These are phyloP conservation scores for Oryza rufipogon DNA, from an alignment of 176 grass and related monocot species.

Conservation along the genomic window DNA sequence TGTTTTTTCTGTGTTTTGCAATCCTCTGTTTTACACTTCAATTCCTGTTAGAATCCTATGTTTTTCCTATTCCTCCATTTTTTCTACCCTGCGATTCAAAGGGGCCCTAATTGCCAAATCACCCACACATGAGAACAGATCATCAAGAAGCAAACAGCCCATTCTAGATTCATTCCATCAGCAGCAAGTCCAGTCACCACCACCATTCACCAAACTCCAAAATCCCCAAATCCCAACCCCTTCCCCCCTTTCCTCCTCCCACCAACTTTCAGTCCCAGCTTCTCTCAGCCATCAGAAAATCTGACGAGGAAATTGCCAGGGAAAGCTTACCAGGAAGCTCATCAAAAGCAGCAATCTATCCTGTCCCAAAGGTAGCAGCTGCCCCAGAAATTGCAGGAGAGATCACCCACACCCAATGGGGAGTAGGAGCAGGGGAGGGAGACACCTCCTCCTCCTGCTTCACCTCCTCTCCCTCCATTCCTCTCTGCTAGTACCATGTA, in stretches of 20 bases:
- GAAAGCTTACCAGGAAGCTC: constrained; percentile 45
- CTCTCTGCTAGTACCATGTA: constrained; percentile 41
- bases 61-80: too few relatives aligned
- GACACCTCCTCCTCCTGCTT: constrained; percentile 2
- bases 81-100: too few relatives aligned
- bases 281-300: not conserved
- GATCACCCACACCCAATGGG: constrained; percentile 65
- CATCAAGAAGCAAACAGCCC: constrained; percentile 14
- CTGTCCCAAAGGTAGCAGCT: constrained; percentile 30
- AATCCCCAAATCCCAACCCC: constrained; percentile 21
- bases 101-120: too few relatives aligned
- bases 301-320: constrained; percentile 27
- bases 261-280: not conserved
- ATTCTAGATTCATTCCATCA: constrained; percentile 30
- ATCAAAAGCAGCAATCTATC: constrained; percentile 30
- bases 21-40: too few relatives aligned
- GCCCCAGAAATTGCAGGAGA: constrained; percentile 1
- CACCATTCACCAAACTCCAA: constrained; percentile 11
- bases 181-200: not conserved
- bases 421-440: constrained; percentile 47
- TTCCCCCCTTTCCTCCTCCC: too few relatives aligned
- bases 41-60: too few relatives aligned
- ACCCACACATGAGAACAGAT: too few relatives aligned
- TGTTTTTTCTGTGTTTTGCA: too few relatives aligned
- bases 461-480: constrained; percentile 45